Evolutionary conservation across 192 early-diverging fungal genomes (phyloP), one percentile per base, ranked within the genome.

Genomic region (Gryganskiella cystojenkinii): DNA sequence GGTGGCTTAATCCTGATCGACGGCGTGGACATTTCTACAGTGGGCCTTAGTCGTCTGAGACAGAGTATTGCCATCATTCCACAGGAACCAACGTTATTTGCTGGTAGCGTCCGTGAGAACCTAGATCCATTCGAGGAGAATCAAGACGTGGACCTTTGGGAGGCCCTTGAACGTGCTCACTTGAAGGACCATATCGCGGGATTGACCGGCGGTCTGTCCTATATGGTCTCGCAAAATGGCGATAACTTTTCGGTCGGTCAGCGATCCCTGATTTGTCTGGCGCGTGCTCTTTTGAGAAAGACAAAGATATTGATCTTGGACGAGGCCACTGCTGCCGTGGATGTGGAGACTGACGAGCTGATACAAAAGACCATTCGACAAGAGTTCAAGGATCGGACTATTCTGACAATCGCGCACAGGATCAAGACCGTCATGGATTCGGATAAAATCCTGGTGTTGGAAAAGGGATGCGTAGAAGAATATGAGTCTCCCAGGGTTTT

Each of bases 391-490:
- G 82, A 91, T 37, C 87, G 88, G 10, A 98, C 97, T 0, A 82
- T 97, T 43, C 68, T 99, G 30, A 92, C 90, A 57, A 95, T 99
- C 71, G 97, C 97, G 2, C 97, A 99, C 64, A 89, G 95, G 17
- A 63, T 96, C 55, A 86, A 89, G 64, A 95, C 95, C 1, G 88
- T 97, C 14, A 92, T 93, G 59, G 92, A 91, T 60, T 96, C 94
- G 49, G 95, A 97, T 82, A 82, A 88, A 30, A 90, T 97, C 20
- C 49, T 95, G 10, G 93, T 95, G 0, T 25, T 83, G 70, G 83
- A 56, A 81, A 92, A 64, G 61, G 66, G 61, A 0, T 33, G 24
- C 20, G 67, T 69, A 1, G 84, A 86, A 19, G 95, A 96, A 71
- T 89, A 81, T 54, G 93, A 92, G 50, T 73, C 89, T 9, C 93